A percentile compares a stretch with the other conserved stretches of the same genome.
phyloP scores from a whole-genome alignment of 306 rosid species.

The Ceratonia siliqua region DNA sequence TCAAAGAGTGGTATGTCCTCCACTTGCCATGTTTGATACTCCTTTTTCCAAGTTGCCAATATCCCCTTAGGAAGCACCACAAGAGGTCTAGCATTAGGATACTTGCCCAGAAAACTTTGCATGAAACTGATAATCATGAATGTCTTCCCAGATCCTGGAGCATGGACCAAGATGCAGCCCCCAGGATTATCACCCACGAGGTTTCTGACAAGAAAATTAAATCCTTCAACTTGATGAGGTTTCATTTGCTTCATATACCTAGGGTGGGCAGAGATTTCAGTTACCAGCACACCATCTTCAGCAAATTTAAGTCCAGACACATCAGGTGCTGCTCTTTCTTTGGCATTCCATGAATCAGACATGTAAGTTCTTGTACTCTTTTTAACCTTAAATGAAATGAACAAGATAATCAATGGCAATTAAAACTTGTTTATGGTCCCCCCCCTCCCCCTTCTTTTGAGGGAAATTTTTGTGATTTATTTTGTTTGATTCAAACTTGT shows the following conservation, averaged over 20 bases:
- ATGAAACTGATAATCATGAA: slow-evolving; percentile 97
- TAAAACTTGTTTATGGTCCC: too few species aligned
- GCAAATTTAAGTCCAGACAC: slow-evolving; percentile 50
- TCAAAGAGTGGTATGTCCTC: slow-evolving; percentile 83
- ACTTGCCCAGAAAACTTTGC: slow-evolving; percentile 92
- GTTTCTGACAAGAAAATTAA: slow-evolving; percentile 85
- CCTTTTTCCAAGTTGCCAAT: slow-evolving; percentile 86
- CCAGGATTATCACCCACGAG: slow-evolving; percentile 81
- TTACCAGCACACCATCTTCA: slow-evolving; percentile 48
- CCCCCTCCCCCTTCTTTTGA: too few species aligned
- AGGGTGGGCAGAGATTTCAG: slow-evolving; percentile 78
- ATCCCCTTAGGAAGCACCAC: slow-evolving; percentile 98
- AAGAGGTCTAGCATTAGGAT: slow-evolving; percentile 82
- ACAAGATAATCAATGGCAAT: slow-evolving; percentile 14
- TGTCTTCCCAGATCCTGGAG: slow-evolving; percentile 97
- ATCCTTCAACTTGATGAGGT: slow-evolving; percentile 91
- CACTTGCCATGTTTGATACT: slow-evolving; percentile 88
- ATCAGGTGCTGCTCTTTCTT: slow-evolving; percentile 48
- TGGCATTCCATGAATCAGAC: slow-evolving; percentile 58
- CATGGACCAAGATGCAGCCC: slow-evolving; percentile 95
- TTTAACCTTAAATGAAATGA: slow-evolving; percentile 57
- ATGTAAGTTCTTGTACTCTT: slow-evolving; percentile 71
- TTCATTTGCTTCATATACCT: slow-evolving; percentile 86
- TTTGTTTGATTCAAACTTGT: not conserved
- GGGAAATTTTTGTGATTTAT: not conserved